Percentiles rank a stretch among this genome's conserved stretches.
Conservation (phyloP, 169 alveolate genomes). For the Cryptosporidium bovis region DNA sequence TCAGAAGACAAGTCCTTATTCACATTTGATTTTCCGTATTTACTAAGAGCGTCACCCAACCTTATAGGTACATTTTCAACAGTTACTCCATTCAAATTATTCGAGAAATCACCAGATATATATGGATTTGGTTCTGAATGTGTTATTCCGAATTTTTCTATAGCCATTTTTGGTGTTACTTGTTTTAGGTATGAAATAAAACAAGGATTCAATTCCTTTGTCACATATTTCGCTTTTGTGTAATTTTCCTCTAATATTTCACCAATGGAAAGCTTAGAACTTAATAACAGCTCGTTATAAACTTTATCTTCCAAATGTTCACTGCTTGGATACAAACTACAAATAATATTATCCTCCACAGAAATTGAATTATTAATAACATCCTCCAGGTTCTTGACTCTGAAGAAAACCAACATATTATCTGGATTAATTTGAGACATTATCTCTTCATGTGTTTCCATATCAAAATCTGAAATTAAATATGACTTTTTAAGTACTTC, state of each 20-base stretch:
- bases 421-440: conserved; percentile 22
- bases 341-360: neutral
- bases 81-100: neutral
- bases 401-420: conserved; percentile 10
- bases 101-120: conserved; percentile 18
- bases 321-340: neutral
- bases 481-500: neutral
- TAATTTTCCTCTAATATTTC: conserved; percentile 11
- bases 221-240: neutral
- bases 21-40: neutral
- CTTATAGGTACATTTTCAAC: conserved; percentile 23
- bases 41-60: conserved; percentile 1
- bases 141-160: neutral
- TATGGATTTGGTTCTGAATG: conserved; percentile 26
- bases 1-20: neutral
- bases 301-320: neutral
- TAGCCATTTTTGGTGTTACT: neutral
- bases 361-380: neutral
- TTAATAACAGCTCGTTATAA: neutral
- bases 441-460: conserved; percentile 8
- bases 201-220: conserved; percentile 16
- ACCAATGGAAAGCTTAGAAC: neutral
- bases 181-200: neutral
- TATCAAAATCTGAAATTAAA: neutral
- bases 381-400: neutral